Percentiles rank a stretch among this genome's conserved stretches.
Conservation (phyloP, 2,329 filamentous ascomycete species). For the Ophiostoma novo-ulmi region DNA sequence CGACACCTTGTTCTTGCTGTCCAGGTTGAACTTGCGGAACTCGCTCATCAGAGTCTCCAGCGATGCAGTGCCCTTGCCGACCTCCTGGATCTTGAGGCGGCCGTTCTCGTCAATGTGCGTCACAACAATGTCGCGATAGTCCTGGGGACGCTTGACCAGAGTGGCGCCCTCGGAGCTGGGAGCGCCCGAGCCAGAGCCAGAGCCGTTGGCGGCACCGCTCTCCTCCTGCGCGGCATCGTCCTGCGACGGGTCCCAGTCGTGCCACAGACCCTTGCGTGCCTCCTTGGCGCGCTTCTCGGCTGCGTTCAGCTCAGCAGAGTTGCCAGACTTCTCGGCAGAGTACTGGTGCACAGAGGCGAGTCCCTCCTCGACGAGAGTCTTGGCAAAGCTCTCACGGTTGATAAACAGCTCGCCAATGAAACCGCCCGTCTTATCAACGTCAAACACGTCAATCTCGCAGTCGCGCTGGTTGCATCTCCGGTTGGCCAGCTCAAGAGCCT, state of each 20-base stretch:
- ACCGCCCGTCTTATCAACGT: slow-evolving; percentile 91
- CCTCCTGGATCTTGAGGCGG: slow-evolving; percentile 83
- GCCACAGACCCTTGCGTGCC: slow-evolving; percentile 80
- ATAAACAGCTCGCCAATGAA: slow-evolving; percentile 95
- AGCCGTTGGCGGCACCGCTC: slow-evolving; percentile 44
- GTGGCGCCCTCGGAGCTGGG: slow-evolving; percentile 41
- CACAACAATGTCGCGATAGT: slow-evolving; percentile 91
- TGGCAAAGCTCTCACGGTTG: slow-evolving; percentile 93
- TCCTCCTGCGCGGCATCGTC: slow-evolving; percentile 58
- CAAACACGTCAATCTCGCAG: slow-evolving; percentile 90
- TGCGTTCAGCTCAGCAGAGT: slow-evolving; percentile 77
- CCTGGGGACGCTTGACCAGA: slow-evolving; percentile 61
- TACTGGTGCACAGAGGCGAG: slow-evolving; percentile 88
- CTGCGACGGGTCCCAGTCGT: slow-evolving; percentile 87
- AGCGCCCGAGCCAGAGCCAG: slow-evolving; percentile 34
- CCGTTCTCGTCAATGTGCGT: slow-evolving; percentile 82
- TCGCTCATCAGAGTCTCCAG: slow-evolving; percentile 84
- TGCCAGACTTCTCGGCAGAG: slow-evolving; percentile 91
- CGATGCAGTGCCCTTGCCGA: slow-evolving; percentile 78
- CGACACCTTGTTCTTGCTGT: slow-evolving; percentile 70
- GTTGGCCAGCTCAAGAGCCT: slow-evolving; percentile 88
- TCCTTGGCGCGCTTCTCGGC: slow-evolving; percentile 90
- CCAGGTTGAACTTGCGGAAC: slow-evolving; percentile 86
- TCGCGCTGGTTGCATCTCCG: slow-evolving; percentile 87
- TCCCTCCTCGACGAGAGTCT: slow-evolving; percentile 87